phyloP scores from a whole-genome alignment of 805 yeast genomes.

The Nakazawaea ambrosiae region DNA sequence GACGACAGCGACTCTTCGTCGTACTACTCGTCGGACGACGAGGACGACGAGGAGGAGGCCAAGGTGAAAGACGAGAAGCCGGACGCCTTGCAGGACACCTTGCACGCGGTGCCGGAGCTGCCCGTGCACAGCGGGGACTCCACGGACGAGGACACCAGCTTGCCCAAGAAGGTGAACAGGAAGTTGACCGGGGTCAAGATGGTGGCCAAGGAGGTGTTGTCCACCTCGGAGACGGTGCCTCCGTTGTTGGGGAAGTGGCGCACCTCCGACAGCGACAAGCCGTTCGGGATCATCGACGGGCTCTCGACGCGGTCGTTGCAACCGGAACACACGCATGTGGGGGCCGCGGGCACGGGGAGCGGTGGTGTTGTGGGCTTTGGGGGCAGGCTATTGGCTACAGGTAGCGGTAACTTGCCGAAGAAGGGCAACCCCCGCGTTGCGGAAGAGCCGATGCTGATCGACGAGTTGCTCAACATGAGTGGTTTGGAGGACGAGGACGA shows the following conservation, averaged over 20 bases:
- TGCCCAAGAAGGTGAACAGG: conserved; percentile 63
- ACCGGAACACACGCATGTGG: conserved; percentile 28
- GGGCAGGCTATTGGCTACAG: conserved; percentile 2
- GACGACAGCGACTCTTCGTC: conserved; percentile 18
- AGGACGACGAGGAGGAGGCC: conserved; percentile 19
- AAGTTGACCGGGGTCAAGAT: conserved; percentile 57
- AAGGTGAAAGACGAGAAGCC: conserved; percentile 22
- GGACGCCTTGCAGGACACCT: too few relatives aligned
- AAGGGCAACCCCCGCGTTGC: not conserved
- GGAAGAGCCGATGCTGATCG: conserved; percentile 35
- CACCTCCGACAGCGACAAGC: conserved; percentile 61
- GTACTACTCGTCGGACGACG: conserved; percentile 9
- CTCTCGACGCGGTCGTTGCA: conserved; percentile 77
- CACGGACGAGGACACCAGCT: conserved; percentile 84
- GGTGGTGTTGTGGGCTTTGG: too few relatives aligned
- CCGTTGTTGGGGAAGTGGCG: conserved; percentile 93
- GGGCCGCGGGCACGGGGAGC: conserved; percentile 19
- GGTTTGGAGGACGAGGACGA: conserved; percentile 74
- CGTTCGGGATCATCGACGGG: conserved; percentile 93
- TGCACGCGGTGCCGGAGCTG: conserved; percentile 2
- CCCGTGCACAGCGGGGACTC: conserved; percentile 64
- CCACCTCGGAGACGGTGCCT: conserved; percentile 82
- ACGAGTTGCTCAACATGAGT: conserved; percentile 82
- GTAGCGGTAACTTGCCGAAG: not conserved
- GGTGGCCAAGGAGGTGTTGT: conserved; percentile 88